Conservation (phyloP, 768 basidiomycete genomes). For the Termitomyces sp. region DNA sequence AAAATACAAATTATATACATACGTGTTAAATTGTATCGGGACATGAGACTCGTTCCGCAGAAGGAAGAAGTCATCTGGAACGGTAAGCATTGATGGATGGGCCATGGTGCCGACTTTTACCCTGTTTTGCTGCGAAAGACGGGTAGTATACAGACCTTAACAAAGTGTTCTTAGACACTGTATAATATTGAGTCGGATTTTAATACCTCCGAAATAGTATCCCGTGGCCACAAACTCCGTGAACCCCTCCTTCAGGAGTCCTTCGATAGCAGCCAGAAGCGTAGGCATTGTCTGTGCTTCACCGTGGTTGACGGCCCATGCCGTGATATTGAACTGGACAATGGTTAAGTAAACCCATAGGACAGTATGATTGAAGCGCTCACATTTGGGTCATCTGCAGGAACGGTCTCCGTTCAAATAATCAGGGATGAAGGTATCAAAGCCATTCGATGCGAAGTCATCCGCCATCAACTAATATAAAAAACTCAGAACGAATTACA, state of each 20-base stretch:
- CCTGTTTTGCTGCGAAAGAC: conserved; percentile 23
- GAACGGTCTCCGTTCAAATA: conserved; percentile 14
- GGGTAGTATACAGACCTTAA: conserved; percentile 22
- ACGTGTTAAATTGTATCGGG: conserved; percentile 14
- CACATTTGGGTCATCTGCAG: conserved; percentile 11
- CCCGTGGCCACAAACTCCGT: conserved; percentile 27
- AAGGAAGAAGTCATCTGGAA: conserved; percentile 26
- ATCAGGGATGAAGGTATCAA: conserved; percentile 14
- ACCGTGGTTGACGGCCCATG: conserved; percentile 26
- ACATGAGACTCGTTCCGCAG: conserved; percentile 10
- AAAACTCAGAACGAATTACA: background rate
- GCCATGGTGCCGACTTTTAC: conserved; percentile 22
- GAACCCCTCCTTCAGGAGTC: conserved; percentile 29
- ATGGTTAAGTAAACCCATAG: too few relatives aligned
- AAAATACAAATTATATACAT: background rate
- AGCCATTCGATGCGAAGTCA: conserved; percentile 16
- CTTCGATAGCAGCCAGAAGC: conserved; percentile 25
- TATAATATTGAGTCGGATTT: background rate
- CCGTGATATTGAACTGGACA: conserved; percentile 14
- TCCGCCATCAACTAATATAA: conserved; percentile 12
- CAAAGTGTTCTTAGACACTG: background rate
- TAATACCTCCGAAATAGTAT: conserved; percentile 27
- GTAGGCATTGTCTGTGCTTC: conserved; percentile 22
- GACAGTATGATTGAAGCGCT: background rate
- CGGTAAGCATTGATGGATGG: conserved; percentile 29